Evolutionary conservation across 2,329 filamentous ascomycete genomes (phyloP), one percentile per base, ranked within the genome.

Genomic region (Verticillium zaregamsianum): DNA sequence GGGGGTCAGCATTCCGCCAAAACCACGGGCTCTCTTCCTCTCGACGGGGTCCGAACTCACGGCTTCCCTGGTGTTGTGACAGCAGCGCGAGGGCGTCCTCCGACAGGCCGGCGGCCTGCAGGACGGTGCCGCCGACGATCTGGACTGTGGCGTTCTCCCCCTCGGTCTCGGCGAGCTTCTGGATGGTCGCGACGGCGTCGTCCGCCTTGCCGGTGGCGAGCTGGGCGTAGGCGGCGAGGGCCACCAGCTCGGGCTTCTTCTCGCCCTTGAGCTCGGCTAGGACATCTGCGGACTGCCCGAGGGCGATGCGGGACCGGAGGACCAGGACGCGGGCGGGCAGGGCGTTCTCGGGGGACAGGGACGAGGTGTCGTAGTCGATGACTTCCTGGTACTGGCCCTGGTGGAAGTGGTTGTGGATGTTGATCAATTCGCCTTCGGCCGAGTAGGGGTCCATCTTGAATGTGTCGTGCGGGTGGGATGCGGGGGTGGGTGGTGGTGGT

Each of bases 321-420:
- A 90, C 83, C 61, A 98, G 86, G 55, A 97, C 80, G 62, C 88
- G 88, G 49, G 91, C 90, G 52, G 92, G 86, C 15, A 93, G 82
- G 56, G 83, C 82, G 79, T 97, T 97, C 70, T 90, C 87, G 66
- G 88, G 68, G 55, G 91, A 95, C 72, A 98, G 90, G 63, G 88
- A 82, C 6, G 90, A 87, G 54, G 88, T 90, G 76, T 96, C 90
- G 78, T 93, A 96, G 79, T 95, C 90, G 76, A 96, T 77, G 66
- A 96, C 93, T 72, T 89, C 83, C 72, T 91, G 85, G 83, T 92
- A 97, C 81, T 96, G 93, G 73, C 91, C 93, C 76, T 89, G 86
- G 75, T 89, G 84, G 78, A 90, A 90, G 77, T 86, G 76, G 76
- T 86, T 89, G 79, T 89, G 86, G 66, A 90, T 84, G 77, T 88